phyloP scores from a whole-genome alignment of 208 protist species.

The Leishmania gerbilli region DNA sequence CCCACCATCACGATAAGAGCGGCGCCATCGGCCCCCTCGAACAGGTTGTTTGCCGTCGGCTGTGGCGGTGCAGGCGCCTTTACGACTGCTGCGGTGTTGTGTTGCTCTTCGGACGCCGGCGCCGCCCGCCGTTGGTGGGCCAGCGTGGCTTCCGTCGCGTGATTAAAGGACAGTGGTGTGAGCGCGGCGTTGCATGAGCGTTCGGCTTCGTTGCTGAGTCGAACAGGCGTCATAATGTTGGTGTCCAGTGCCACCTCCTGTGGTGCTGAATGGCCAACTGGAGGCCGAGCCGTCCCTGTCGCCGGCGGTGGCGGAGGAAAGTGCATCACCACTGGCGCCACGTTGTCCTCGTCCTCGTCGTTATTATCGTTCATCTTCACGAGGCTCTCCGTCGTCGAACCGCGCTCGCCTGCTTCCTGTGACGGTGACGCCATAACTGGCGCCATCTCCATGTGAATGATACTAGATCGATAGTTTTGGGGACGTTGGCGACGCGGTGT shows the following conservation, averaged over 20 bases:
- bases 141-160: not conserved
- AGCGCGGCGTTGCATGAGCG: not conserved
- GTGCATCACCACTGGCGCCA: not conserved
- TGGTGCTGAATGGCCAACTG: not conserved
- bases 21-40: constrained; percentile 36
- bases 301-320: not conserved
- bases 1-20: constrained; percentile 31
- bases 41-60: constrained; percentile 38
- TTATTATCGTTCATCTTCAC: constrained; percentile 28
- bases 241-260: not conserved
- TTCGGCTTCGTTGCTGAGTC: not conserved
- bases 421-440: constrained; percentile 9
- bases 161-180: not conserved
- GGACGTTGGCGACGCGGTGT: constrained; percentile 37
- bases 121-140: not conserved
- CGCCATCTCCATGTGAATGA: constrained; percentile 38
- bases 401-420: constrained; percentile 1
- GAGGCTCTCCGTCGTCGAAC: constrained; percentile 10
- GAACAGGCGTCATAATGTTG: not conserved
- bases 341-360: constrained; percentile 3
- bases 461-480: constrained; percentile 31
- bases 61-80: constrained; percentile 1
- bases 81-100: not conserved
- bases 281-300: no score
- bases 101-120: not conserved